These are phyloP conservation scores for Pyrenula massariospora DNA, from an alignment of 495 filamentous ascomycete species.

Conservation along the genomic window DNA sequence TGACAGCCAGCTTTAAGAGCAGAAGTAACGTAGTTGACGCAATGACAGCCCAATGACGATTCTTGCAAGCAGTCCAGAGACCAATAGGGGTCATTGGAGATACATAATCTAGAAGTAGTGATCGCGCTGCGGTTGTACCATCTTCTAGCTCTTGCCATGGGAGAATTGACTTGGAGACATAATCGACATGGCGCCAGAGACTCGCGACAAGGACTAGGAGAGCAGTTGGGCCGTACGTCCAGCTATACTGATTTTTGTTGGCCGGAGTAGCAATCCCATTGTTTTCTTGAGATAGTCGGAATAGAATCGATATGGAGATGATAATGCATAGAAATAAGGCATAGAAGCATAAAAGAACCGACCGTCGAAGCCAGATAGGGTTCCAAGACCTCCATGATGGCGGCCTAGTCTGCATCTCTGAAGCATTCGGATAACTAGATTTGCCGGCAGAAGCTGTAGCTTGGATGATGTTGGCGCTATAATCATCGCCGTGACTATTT, in stretches of 20 bases:
- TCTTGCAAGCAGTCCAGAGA: not conserved
- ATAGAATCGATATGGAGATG: not conserved
- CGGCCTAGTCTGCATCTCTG: not conserved
- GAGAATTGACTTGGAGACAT: constrained; percentile 13
- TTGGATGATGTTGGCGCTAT: not conserved
- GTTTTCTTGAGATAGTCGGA: constrained; percentile 5
- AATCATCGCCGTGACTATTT: not conserved
- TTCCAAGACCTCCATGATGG: not conserved
- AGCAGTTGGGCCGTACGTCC: constrained; percentile 21
- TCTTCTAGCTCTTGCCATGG: constrained; percentile 16
- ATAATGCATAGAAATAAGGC: not conserved
- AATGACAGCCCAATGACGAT: not conserved
- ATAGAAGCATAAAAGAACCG: not conserved
- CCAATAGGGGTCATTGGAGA: not conserved
- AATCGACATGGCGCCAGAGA: constrained; percentile 16
- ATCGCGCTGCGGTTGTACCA: not conserved
- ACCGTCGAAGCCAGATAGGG: not conserved
- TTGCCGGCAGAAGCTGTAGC: not conserved
- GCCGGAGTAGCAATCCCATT: constrained; percentile 8
- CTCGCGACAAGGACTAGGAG: constrained; percentile 13
- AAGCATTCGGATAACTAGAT: not conserved
- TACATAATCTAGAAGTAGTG: not conserved
- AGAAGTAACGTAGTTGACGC: not conserved
- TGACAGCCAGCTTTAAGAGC: not conserved
- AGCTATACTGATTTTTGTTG: constrained; percentile 14